Percentiles rank a stretch among this genome's conserved stretches.
Evolutionary conservation across 2,329 filamentous ascomycete genomes (phyloP).

Genomic region (Phymatotrichopsis omnivora): DNA sequence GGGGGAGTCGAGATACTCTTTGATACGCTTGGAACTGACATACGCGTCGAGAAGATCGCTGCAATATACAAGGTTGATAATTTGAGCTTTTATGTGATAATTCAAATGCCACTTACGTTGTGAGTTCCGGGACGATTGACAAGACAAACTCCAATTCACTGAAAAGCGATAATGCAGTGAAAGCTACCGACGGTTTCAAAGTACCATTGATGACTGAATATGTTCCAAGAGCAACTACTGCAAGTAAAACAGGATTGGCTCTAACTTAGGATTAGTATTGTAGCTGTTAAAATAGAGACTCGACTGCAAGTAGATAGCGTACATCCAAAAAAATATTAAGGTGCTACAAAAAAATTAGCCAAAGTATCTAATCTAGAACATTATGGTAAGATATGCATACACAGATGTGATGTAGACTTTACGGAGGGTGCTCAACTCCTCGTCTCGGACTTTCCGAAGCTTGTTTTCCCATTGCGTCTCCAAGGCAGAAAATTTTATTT

Average conservation of each 20-base stretch:
- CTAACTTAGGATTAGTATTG: constrained; percentile 54
- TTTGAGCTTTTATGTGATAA: no score
- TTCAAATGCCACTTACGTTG: constrained; percentile 38
- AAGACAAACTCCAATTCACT: constrained; percentile 62
- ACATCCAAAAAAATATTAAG: constrained; percentile 32
- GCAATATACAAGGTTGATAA: no score
- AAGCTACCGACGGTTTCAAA: constrained; percentile 62
- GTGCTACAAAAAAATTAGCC: constrained; percentile 17
- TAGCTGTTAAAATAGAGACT: constrained; percentile 1
- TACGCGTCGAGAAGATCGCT: constrained; percentile 58
- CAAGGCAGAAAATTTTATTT: constrained; percentile 74
- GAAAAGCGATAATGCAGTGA: constrained; percentile 67
- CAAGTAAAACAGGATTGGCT: constrained; percentile 60
- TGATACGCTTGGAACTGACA: constrained; percentile 62
- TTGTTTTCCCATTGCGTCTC: constrained; percentile 65
- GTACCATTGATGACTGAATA: constrained; percentile 55
- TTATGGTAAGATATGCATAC: constrained; percentile 32
- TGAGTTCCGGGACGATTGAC: constrained; percentile 61
- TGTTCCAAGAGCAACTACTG: constrained; percentile 58
- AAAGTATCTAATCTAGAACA: no score
- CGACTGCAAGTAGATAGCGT: no score
- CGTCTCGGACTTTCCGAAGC: constrained; percentile 53
- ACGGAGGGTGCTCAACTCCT: constrained; percentile 58
- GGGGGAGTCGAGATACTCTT: constrained; percentile 57
- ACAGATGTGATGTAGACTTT: constrained; percentile 54